Conservation (phyloP, 352 stramenopile species). For the Lagenidium giganteum region DNA sequence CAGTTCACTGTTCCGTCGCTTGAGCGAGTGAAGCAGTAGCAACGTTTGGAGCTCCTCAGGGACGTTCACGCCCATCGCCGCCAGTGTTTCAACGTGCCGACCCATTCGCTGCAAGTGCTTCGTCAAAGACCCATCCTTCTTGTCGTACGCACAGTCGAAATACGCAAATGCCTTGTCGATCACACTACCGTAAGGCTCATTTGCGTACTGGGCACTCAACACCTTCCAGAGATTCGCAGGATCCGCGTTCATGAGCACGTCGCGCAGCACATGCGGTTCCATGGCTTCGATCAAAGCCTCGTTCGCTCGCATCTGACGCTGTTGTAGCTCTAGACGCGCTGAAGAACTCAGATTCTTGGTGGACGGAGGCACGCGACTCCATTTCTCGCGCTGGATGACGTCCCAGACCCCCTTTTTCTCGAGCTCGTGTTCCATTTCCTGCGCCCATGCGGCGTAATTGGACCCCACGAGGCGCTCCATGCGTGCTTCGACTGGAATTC, state of each 20-base stretch:
- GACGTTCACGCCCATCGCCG: conserved; percentile 11
- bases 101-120: conserved; percentile 7
- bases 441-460: conserved; percentile 1
- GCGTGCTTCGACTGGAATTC: no score
- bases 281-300: conserved; percentile 12
- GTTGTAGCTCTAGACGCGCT: neutral
- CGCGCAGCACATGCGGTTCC: conserved; percentile 15
- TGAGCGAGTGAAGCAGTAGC: conserved; percentile 12
- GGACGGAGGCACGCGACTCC: no score
- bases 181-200: conserved; percentile 8
- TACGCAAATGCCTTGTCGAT: conserved; percentile 20
- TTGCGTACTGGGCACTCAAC: conserved; percentile 6
- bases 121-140: neutral
- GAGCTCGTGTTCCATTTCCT: neutral
- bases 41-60: conserved; percentile 11
- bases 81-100: conserved; percentile 2
- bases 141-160: conserved; percentile 6
- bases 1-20: no score
- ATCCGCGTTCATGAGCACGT: conserved; percentile 10
- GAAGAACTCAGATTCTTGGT: neutral
- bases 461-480: neutral
- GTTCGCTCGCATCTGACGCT: conserved; percentile 1
- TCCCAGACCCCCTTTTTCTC: neutral
- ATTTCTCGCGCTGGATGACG: no score
- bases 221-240: conserved; percentile 15